Base-by-base conservation (phyloP, 2,329 filamentous ascomycete genomes). In the Orbilia ellipsospora region DNA sequence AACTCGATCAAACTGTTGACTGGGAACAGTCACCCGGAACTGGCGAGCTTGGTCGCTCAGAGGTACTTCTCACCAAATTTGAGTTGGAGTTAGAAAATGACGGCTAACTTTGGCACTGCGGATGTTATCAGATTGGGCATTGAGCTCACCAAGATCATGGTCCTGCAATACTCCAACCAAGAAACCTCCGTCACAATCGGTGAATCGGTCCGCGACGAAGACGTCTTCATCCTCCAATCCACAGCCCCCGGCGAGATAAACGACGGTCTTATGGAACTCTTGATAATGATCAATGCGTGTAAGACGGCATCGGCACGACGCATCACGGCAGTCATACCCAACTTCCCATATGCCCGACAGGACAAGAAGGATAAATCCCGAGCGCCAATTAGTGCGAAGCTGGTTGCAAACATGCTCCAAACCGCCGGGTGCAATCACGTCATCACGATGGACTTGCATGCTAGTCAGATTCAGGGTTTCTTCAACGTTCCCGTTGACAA, bases 211-310 rank as follows among this genome's bases (percentile, higher is more conserved):
- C 88, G 94, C 83, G 94, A 98, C 82, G 94, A 98, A 87, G 94
- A 98, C 48, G 94, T 97, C 81, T 98, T 97, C 85, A 96, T 98
- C 80, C 87, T 98, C 75, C 94, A 98, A 84, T 97, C 94, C 23
- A 97, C 95, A 56, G 90, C 92, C 48, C 94, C 94, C 1, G 94
- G 94, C 82, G 78, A 79, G 52, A 96, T 98, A 85, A 99, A 99
- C 84, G 94, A 98, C 82, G 93, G 93, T 59, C 88, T 99, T 74
- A 98, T 99, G 94, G 94, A 99, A 84, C 88, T 98, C 44, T 88
- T 98, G 79, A 97, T 98, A 84, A 97, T 97, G 90, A 96, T 97
- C 83, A 96, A 96, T 82, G 94, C 94, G 78, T 97, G 94, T 86
- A 90, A 92, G 82, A 92, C 90, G 23, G 90, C 90, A 50, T 92